These are phyloP conservation scores for Spatholobus suberectus DNA, from an alignment of 306 rosid species.

Conservation along the genomic window DNA sequence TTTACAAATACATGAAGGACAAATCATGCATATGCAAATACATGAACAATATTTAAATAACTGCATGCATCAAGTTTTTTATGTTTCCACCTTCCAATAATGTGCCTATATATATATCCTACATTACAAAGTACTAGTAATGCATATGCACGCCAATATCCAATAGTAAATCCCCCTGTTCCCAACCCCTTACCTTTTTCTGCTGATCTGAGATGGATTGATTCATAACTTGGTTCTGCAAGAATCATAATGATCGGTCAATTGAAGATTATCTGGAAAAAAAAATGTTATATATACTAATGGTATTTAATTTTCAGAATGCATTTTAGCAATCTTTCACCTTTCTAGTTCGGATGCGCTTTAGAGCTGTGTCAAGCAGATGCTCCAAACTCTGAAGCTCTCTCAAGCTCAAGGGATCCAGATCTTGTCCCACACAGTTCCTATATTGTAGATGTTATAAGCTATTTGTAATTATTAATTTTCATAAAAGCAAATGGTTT, in stretches of 20 bases:
- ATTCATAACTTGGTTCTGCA: constrained; percentile 73
- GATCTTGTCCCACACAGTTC: constrained; percentile 67
- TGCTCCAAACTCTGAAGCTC: constrained; percentile 83
- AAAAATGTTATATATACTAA: background rate
- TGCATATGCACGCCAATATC: background rate
- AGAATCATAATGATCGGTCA: background rate
- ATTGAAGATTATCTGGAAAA: background rate
- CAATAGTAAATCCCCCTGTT: background rate
- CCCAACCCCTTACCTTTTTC: constrained; percentile 62
- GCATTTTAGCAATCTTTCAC: constrained; percentile 48
- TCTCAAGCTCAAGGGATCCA: constrained; percentile 65
- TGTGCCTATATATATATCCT: background rate
- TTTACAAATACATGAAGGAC: too few species aligned
- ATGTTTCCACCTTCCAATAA: too few species aligned
- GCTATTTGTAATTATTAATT: background rate
- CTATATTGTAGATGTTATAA: constrained; percentile 42
- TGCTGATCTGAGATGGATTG: constrained; percentile 71
- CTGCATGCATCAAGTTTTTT: background rate
- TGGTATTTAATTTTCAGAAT: background rate
- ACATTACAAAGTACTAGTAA: background rate
- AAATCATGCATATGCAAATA: background rate
- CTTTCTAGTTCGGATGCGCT: constrained; percentile 80
- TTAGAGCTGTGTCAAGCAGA: constrained; percentile 73
- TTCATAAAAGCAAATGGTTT: background rate
- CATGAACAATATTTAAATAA: background rate